Base-by-base conservation (phyloP, 2,329 filamentous ascomycete genomes). In the Pseudogymnoascus sp. region DNA sequence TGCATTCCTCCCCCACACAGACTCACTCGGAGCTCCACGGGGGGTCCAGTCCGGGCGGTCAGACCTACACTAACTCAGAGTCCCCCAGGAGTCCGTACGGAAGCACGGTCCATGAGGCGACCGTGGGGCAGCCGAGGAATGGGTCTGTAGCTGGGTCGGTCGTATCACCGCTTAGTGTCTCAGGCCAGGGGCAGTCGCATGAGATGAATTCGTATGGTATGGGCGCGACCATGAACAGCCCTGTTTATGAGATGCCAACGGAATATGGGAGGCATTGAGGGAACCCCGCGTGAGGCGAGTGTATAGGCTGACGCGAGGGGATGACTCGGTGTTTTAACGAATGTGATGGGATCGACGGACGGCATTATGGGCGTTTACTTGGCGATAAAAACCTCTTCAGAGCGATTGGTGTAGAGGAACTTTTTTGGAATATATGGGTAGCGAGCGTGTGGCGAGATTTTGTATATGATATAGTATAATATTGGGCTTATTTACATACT, bases 211-310 rank as follows among this genome's bases (percentile, higher is more conserved):
- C 43, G 25, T 50, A 50, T 50, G 14, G 14, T 3, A 50, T 50
- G 43, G 18, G 43, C n/a, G 43, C 43, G n/a, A 50, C 43, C 14
- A 50, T 50, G 43, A 50, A 50, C 30, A 50, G 43, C 16, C 43
- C 25, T 50, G 25, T 50, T 30, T 50, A 50, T 50, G 43, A 50
- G 25, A 50, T 50, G 43, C 43, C 43, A 6, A 25, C 43, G 25
- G 43, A 50, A 14, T 50, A 50, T 50, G 18, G 18, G 18, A 6
- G 38, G 38, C 18, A 41, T 39, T 39, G 38, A 39, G 16, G 22
- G 22, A 25, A 4, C 22, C 3, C 22, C 22, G 22, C 30, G 30
- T 7, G 30, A 5, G 30, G 30, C 9, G 6, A 33, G 9, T 33
- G 6, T 33, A 33, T 16, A 3, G 37, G 22, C 20, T 20, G 8